phyloP scores from a whole-genome alignment of 495 filamentous ascomycete species.

The Platismatia glauca region DNA sequence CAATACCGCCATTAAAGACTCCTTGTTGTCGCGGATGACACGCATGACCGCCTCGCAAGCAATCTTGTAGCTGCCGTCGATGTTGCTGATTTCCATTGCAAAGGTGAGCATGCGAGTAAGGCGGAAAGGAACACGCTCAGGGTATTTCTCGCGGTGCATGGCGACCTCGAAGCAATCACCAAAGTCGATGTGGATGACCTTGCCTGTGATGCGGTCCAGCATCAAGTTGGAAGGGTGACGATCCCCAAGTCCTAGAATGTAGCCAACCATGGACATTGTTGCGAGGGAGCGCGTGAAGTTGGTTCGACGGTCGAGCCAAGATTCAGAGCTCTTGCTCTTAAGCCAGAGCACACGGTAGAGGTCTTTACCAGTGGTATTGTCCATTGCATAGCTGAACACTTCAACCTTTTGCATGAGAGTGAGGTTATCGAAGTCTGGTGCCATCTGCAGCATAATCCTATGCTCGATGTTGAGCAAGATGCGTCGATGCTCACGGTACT shows the following conservation, averaged over 20 bases:
- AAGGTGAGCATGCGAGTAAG: slow-evolving; percentile 97
- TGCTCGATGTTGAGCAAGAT: slow-evolving; percentile 99
- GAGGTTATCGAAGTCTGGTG: slow-evolving; percentile 94
- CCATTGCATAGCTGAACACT: slow-evolving; percentile 95
- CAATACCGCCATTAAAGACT: slow-evolving; percentile 94
- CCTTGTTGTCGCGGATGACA: slow-evolving; percentile 90
- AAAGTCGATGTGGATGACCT: slow-evolving; percentile 97
- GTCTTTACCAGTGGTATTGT: slow-evolving; percentile 98
- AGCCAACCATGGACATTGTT: slow-evolving; percentile 99
- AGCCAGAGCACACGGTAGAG: slow-evolving; percentile 96
- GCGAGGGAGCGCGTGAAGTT: slow-evolving; percentile 96
- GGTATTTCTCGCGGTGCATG: slow-evolving; percentile 99
- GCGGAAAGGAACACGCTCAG: slow-evolving; percentile 93
- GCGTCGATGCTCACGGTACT: slow-evolving; percentile 92
- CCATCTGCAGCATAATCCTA: slow-evolving; percentile 99
- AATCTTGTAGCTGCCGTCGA: slow-evolving; percentile 94
- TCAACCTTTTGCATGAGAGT: slow-evolving; percentile 99
- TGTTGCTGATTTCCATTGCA: slow-evolving; percentile 99
- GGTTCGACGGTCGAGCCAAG: slow-evolving; percentile 92
- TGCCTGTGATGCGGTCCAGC: slow-evolving; percentile 89
- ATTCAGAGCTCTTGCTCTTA: slow-evolving; percentile 95
- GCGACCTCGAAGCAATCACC: slow-evolving; percentile 99
- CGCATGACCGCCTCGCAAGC: slow-evolving; percentile 98
- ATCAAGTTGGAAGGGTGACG: slow-evolving; percentile 95
- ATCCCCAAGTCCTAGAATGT: slow-evolving; percentile 94